phyloP scores from a whole-genome alignment of 2,329 filamentous ascomycete species.

The Penicillium sp. region DNA sequence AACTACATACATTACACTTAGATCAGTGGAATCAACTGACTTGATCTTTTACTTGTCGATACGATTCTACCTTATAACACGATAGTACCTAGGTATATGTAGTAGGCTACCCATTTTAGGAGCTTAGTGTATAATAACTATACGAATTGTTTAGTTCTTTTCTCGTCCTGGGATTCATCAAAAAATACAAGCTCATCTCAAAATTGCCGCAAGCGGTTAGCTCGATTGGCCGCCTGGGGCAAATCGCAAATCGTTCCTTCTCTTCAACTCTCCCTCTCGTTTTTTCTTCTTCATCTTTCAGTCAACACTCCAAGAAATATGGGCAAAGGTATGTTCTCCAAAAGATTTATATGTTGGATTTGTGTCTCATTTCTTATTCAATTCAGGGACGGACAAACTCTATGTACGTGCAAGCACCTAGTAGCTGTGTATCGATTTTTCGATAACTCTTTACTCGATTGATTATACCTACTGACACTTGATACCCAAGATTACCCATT shows the following conservation, averaged over 20 bases:
- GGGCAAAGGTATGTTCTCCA: slow-evolving; percentile 36
- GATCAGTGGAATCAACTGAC: background rate
- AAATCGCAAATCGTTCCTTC: background rate
- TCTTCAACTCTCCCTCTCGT: background rate
- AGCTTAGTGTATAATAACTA: background rate
- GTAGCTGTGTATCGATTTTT: background rate
- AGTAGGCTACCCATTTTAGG: too few species aligned
- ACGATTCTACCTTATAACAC: background rate
- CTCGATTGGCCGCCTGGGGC: background rate
- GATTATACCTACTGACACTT: background rate
- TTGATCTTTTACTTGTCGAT: background rate
- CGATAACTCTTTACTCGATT: slow-evolving; percentile 15
- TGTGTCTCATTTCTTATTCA: background rate
- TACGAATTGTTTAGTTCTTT: background rate
- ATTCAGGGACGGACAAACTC: slow-evolving; percentile 47
- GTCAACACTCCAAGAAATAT: slow-evolving; percentile 17
- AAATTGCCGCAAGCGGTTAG: slow-evolving; percentile 15
- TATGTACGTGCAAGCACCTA: slow-evolving; percentile 38
- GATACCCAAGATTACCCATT: slow-evolving; percentile 74
- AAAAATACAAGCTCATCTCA: too few species aligned
- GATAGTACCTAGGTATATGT: too few species aligned
- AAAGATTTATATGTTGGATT: background rate
- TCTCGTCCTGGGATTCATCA: too few species aligned
- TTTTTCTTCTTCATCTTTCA: background rate
- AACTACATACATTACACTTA: background rate